phyloP scores from a whole-genome alignment of 352 stramenopile genomes.

The Thraustotheca clavata region DNA sequence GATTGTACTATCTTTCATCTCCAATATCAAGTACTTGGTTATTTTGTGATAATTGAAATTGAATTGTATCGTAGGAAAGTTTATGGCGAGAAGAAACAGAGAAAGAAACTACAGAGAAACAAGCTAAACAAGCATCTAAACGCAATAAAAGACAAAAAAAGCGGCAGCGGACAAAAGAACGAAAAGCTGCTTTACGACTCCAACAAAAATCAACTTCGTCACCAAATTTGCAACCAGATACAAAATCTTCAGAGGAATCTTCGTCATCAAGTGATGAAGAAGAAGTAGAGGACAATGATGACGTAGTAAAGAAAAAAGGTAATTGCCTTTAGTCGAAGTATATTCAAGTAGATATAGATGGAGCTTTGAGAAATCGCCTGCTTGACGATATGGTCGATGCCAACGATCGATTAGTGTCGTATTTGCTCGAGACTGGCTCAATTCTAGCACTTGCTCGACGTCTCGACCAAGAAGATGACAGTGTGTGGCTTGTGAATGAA shows the following conservation, averaged over 20 bases:
- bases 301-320: slow-evolving; percentile 20
- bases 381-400: slow-evolving; percentile 78
- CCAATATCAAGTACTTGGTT: slow-evolving; percentile 89
- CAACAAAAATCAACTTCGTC: slow-evolving; percentile 31
- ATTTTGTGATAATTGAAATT: slow-evolving; percentile 53
- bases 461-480: slow-evolving; percentile 77
- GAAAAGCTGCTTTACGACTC: slow-evolving; percentile 54
- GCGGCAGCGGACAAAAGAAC: slow-evolving; percentile 70
- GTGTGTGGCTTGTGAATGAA: slow-evolving; percentile 71
- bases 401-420: slow-evolving; percentile 80
- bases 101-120: slow-evolving; percentile 85
- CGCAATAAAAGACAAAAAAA: slow-evolving; percentile 82
- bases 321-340: slow-evolving; percentile 19
- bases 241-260: slow-evolving; percentile 36
- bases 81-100: slow-evolving; percentile 92
- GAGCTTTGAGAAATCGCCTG: slow-evolving; percentile 25
- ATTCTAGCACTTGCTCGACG: slow-evolving; percentile 80
- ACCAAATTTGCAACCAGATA: slow-evolving; percentile 21
- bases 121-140: slow-evolving; percentile 81
- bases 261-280: slow-evolving; percentile 40
- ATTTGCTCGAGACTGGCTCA: slow-evolving; percentile 73
- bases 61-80: slow-evolving; percentile 59
- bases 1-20: slow-evolving; percentile 97
- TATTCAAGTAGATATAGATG: slow-evolving; percentile 12
- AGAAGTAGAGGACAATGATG: slow-evolving; percentile 33